Conservation (phyloP, 345 rosid genomes). For the Syzygium aqueum region DNA sequence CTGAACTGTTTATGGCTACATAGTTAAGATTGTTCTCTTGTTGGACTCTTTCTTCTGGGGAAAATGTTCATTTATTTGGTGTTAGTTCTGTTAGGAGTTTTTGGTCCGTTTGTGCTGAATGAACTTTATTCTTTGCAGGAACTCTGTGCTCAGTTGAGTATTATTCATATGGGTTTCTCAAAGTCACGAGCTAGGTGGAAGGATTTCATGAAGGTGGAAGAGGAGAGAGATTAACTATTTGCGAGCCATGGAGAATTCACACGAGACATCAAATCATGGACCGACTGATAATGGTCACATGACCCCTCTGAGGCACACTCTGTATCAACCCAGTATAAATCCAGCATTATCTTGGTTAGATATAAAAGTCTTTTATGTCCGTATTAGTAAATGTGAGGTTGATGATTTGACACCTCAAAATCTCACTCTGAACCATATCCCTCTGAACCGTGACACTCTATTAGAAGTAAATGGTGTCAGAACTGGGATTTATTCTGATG, state of each 20-base stretch:
- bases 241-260: constrained; percentile 43
- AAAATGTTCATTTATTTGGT: background rate
- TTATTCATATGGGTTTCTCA: constrained; percentile 1
- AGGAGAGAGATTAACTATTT: constrained; percentile 5
- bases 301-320: constrained; percentile 12
- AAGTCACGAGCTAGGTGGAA: constrained; percentile 12
- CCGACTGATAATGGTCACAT: constrained; percentile 20
- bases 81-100: background rate
- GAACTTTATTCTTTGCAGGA: background rate
- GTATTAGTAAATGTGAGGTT: constrained; percentile 51
- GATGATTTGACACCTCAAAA: constrained; percentile 55
- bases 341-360: constrained; percentile 52
- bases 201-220: constrained; percentile 8
- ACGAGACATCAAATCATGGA: constrained; percentile 26
- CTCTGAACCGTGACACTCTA: constrained; percentile 55
- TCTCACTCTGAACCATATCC: constrained; percentile 66
- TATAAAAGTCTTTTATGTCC: constrained; percentile 81
- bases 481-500: constrained; percentile 46
- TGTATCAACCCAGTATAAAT: constrained; percentile 22
- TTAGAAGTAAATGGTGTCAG: constrained; percentile 73
- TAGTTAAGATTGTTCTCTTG: background rate
- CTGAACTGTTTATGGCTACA: background rate
- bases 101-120: background rate
- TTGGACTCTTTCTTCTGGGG: background rate
- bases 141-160: background rate